These are phyloP conservation scores for Brassica balearica DNA, from an alignment of 441 rosid species.

Conservation along the genomic window DNA sequence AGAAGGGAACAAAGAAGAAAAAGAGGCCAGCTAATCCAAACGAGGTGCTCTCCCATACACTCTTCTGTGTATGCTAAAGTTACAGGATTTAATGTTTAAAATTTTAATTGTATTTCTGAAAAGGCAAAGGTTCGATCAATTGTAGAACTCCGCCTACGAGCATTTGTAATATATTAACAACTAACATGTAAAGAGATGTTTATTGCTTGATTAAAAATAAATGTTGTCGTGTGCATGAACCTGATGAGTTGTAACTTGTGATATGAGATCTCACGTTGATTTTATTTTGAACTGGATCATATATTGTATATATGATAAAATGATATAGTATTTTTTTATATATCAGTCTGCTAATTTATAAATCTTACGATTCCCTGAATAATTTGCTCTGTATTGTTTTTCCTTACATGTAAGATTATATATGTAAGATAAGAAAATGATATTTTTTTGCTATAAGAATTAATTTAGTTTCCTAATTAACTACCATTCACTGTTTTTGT, in stretches of 20 bases:
- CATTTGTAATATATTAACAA: background rate
- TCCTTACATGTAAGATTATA: background rate
- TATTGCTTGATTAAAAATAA: background rate
- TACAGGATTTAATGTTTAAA: background rate
- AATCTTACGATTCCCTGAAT: background rate
- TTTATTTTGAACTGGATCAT: background rate
- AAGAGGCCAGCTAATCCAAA: constrained; percentile 39
- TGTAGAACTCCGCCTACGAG: background rate
- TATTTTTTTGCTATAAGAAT: background rate
- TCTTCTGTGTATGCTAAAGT: constrained; percentile 32
- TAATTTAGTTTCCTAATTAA: background rate
- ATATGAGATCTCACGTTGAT: constrained; percentile 24
- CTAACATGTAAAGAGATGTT: background rate
- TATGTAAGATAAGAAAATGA: background rate
- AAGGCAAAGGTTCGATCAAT: background rate
- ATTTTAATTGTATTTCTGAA: background rate
- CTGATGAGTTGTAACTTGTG: constrained; percentile 2
- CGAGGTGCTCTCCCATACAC: constrained; percentile 41
- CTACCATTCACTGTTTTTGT: background rate
- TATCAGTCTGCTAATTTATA: background rate
- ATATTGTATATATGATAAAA: background rate
- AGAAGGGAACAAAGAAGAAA: constrained; percentile 21
- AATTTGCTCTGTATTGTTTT: background rate
- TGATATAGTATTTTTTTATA: no score
- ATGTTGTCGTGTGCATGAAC: constrained; percentile 33